Evolutionary conservation across 2,329 filamentous ascomycete species (phyloP).

Genomic region (Colletotrichum destructivum): DNA sequence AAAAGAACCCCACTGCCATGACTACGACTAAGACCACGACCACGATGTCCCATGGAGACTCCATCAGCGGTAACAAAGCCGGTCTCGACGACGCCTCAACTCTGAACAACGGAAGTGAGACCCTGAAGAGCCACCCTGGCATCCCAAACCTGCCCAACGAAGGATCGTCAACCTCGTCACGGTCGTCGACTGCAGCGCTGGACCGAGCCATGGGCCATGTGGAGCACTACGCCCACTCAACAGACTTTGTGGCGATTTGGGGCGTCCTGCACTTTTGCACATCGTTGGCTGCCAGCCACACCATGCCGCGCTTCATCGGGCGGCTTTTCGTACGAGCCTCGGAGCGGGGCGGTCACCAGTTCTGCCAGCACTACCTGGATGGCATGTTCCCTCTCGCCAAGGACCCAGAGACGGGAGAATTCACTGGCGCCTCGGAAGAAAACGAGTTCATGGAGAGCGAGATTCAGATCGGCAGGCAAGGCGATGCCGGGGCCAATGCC

Average conservation of each 20-base stretch:
- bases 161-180: conserved; percentile 50
- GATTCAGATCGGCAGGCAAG: conserved; percentile 62
- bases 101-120: not conserved
- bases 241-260: conserved; percentile 82
- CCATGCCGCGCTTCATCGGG: conserved; percentile 74
- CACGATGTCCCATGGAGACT: conserved; percentile 18
- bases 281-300: conserved; percentile 48
- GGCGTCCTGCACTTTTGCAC: conserved; percentile 77
- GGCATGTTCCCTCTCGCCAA: conserved; percentile 71
- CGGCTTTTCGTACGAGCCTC: conserved; percentile 64
- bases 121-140: not conserved
- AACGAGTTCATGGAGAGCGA: conserved; percentile 75
- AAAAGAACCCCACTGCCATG: conserved; percentile 51
- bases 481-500: conserved; percentile 59
- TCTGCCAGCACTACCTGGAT: conserved; percentile 74
- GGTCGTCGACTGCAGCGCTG: conserved; percentile 56
- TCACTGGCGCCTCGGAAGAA: conserved; percentile 61
- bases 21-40: conserved; percentile 40
- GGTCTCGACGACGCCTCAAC: not conserved
- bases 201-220: conserved; percentile 76
- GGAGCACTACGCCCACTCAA: conserved; percentile 84
- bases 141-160: conserved; percentile 43
- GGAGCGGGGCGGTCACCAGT: conserved; percentile 67
- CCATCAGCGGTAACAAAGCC: conserved; percentile 2
- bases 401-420: conserved; percentile 58